A percentile compares a stretch with the other conserved stretches of the same genome.
phyloP scores from a whole-genome alignment of 768 basidiomycete genomes.

The Boletus rex-veris region DNA sequence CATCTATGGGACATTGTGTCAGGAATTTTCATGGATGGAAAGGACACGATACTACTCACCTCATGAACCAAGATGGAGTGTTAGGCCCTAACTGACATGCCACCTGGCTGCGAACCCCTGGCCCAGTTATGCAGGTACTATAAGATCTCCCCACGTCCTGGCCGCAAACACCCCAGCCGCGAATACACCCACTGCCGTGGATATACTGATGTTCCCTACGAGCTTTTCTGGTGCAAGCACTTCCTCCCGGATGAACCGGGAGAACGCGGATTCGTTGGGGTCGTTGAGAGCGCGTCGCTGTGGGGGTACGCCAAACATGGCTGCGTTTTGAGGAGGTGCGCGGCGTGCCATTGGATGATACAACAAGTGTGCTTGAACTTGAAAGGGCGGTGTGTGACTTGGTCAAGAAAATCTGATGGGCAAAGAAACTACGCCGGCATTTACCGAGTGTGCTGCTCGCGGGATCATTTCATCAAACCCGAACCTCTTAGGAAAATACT shows the following conservation, averaged over 20 bases:
- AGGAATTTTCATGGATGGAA: background rate
- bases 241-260: slow-evolving; percentile 54
- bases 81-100: background rate
- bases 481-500: too few relatives aligned
- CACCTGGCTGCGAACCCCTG: background rate
- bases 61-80: background rate
- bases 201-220: slow-evolving; percentile 67
- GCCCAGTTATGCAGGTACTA: slow-evolving; percentile 55
- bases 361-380: background rate
- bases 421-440: slow-evolving; percentile 3
- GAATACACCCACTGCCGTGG: slow-evolving; percentile 64
- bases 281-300: slow-evolving; percentile 45
- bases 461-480: background rate
- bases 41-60: slow-evolving; percentile 4
- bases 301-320: slow-evolving; percentile 45
- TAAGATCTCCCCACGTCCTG: slow-evolving; percentile 74
- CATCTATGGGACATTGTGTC: slow-evolving; percentile 2
- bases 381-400: background rate
- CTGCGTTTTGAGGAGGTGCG: slow-evolving; percentile 50
- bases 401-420: background rate
- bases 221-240: slow-evolving; percentile 71
- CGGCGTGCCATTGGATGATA: slow-evolving; percentile 63
- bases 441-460: slow-evolving; percentile 14
- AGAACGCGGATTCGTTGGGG: slow-evolving; percentile 62
- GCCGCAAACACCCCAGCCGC: slow-evolving; percentile 65